Conservation (phyloP, 805 yeast species). For the Suhomyces sp. region DNA sequence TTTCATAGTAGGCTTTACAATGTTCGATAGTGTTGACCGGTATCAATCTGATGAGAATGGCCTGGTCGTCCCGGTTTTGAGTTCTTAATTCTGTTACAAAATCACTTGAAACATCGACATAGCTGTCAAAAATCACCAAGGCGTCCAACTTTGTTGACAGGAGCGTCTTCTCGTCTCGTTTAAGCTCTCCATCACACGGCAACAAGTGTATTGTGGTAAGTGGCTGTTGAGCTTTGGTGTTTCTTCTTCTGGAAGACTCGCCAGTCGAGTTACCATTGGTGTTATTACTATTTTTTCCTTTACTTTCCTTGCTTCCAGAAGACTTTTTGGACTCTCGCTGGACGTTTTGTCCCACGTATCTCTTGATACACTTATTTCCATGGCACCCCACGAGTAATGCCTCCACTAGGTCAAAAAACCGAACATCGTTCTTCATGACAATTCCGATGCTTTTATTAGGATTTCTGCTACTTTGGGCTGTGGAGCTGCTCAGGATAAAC, state of each 20-base stretch:
- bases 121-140: slow-evolving; percentile 61
- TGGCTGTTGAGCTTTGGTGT: not conserved
- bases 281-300: not conserved
- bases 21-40: slow-evolving; percentile 85
- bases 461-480: slow-evolving; percentile 12
- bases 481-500: slow-evolving; percentile 29
- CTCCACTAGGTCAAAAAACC: slow-evolving; percentile 67
- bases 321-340: slow-evolving; percentile 42
- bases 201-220: slow-evolving; percentile 12
- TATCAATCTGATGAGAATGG: slow-evolving; percentile 66
- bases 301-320: not conserved
- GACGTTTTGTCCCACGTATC: slow-evolving; percentile 62
- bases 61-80: slow-evolving; percentile 27
- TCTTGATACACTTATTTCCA: slow-evolving; percentile 45
- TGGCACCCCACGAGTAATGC: slow-evolving; percentile 62
- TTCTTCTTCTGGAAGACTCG: not conserved
- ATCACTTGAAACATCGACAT: slow-evolving; percentile 43
- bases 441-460: slow-evolving; percentile 56
- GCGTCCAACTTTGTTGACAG: slow-evolving; percentile 47
- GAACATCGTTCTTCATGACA: slow-evolving; percentile 63
- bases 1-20: slow-evolving; percentile 50
- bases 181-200: slow-evolving; percentile 13
- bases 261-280: not conserved
- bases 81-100: slow-evolving; percentile 25
- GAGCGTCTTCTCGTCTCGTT: slow-evolving; percentile 22